Evolutionary conservation across 176 grass and related monocot species (phyloP).

Genomic region (Phoenix roebelenii): DNA sequence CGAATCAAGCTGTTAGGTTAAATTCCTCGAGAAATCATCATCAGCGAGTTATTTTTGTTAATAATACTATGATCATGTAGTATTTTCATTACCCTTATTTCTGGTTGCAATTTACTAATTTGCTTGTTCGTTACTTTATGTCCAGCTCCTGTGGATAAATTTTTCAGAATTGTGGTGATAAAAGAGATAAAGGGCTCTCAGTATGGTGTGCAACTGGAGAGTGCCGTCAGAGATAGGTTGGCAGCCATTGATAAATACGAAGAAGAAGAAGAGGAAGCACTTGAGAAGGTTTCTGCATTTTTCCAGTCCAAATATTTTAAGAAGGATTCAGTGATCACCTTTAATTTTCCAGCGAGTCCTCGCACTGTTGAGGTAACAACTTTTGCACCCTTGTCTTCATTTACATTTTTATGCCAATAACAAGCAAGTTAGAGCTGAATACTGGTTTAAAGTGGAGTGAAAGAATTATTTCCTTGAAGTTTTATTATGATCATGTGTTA

Average conservation of each 20-base stretch:
- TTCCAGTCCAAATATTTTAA: conserved; percentile 81
- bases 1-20: too few species aligned
- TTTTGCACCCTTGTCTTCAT: background rate
- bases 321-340: conserved; percentile 44
- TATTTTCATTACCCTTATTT: background rate
- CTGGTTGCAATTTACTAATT: background rate
- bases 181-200: conserved; percentile 92
- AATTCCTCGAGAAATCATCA: too few species aligned
- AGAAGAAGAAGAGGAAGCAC: conserved; percentile 63
- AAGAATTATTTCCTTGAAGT: too few species aligned
- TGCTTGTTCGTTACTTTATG: background rate
- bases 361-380: conserved; percentile 5
- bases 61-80: too few species aligned
- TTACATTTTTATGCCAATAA: background rate
- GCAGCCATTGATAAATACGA: conserved; percentile 49
- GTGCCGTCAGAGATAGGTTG: conserved; percentile 58
- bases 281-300: conserved; percentile 56
- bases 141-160: conserved; percentile 64
- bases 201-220: conserved; percentile 88
- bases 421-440: background rate
- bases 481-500: too few species aligned
- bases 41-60: too few species aligned
- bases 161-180: conserved; percentile 61
- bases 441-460: background rate
- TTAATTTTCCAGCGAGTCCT: conserved; percentile 29